phyloP scores from a whole-genome alignment of 2,329 filamentous ascomycete genomes.

The Ophiostoma angusticollis region DNA sequence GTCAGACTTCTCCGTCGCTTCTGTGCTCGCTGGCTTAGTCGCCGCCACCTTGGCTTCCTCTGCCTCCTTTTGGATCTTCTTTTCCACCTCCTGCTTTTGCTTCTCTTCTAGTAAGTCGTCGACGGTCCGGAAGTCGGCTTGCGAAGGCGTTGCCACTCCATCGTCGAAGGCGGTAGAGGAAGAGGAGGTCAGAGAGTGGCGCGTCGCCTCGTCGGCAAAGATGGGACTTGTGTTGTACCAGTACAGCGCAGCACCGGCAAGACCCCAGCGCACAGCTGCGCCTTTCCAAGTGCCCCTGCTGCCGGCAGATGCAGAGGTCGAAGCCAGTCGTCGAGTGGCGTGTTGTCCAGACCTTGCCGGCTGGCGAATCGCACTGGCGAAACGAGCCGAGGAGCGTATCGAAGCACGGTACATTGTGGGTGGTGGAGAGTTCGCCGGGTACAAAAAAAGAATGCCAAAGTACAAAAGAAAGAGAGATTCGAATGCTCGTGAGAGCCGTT shows the following conservation, averaged over 20 bases:
- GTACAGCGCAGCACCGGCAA: constrained; percentile 68
- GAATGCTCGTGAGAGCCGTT: no score
- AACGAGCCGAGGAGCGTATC: constrained; percentile 31
- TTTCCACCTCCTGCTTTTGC: constrained; percentile 31
- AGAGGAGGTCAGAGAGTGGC: constrained; percentile 21
- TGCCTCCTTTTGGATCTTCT: constrained; percentile 17
- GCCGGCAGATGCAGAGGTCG: constrained; percentile 41
- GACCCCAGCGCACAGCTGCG: constrained; percentile 56
- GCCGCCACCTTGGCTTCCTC: constrained; percentile 14
- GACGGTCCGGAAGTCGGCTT: constrained; percentile 49
- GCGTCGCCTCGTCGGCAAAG: constrained; percentile 69
- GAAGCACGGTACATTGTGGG: constrained; percentile 39
- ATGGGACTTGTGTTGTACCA: constrained; percentile 85
- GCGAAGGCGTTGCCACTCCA: background rate
- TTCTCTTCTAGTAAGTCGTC: constrained; percentile 55
- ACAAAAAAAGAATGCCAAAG: background rate
- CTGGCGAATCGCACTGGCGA: constrained; percentile 30
- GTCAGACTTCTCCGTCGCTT: constrained; percentile 3
- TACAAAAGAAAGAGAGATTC: background rate
- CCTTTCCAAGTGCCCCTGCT: constrained; percentile 76
- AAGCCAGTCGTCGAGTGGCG: constrained; percentile 35
- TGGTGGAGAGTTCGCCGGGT: constrained; percentile 2
- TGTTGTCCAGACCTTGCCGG: constrained; percentile 25
- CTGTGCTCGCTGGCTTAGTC: constrained; percentile 15
- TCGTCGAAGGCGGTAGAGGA: constrained; percentile 23